These are phyloP conservation scores for Bryoglossum gracile DNA, from an alignment of 495 filamentous ascomycete species.

Conservation along the genomic window DNA sequence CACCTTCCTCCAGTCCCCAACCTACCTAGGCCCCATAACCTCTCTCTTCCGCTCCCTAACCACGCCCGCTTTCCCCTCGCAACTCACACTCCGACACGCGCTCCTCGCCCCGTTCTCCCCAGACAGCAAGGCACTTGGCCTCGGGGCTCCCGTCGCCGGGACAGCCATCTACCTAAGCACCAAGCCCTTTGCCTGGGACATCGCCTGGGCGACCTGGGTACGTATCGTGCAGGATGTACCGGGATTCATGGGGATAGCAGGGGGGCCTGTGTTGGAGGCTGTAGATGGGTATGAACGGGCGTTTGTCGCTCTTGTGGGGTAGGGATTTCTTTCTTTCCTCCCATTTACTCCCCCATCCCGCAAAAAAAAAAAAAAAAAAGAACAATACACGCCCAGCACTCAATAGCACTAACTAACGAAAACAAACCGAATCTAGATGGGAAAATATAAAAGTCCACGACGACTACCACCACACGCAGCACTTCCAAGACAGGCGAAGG, in stretches of 20 bases:
- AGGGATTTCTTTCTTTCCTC: no score
- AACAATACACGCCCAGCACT: no score
- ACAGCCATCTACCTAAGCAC: constrained; percentile 16
- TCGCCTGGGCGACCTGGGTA: constrained; percentile 16
- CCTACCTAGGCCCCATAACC: not conserved
- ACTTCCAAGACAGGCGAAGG: constrained; percentile 10
- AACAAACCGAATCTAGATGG: no score
- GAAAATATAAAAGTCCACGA: constrained; percentile 14
- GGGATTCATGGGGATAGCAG: constrained; percentile 15
- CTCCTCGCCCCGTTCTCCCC: constrained; percentile 2
- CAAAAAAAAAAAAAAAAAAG: not conserved
- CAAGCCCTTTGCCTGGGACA: not conserved
- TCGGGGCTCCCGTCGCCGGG: constrained; percentile 11
- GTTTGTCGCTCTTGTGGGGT: not conserved
- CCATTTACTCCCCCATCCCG: not conserved
- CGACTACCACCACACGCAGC: constrained; percentile 17
- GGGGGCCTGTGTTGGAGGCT: constrained; percentile 7
- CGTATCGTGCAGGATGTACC: constrained; percentile 9
- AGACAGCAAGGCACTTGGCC: constrained; percentile 4
- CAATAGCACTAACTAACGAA: no score
- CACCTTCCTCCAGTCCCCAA: not conserved
- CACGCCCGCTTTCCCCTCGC: not conserved
- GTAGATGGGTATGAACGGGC: not conserved
- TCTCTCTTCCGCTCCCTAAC: not conserved
- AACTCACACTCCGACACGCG: not conserved